A percentile compares a stretch with the other conserved stretches of the same genome.
These are phyloP conservation scores for Dittrichia graveolens DNA, from an alignment of 129 eudicot species.

Conservation along the genomic window DNA sequence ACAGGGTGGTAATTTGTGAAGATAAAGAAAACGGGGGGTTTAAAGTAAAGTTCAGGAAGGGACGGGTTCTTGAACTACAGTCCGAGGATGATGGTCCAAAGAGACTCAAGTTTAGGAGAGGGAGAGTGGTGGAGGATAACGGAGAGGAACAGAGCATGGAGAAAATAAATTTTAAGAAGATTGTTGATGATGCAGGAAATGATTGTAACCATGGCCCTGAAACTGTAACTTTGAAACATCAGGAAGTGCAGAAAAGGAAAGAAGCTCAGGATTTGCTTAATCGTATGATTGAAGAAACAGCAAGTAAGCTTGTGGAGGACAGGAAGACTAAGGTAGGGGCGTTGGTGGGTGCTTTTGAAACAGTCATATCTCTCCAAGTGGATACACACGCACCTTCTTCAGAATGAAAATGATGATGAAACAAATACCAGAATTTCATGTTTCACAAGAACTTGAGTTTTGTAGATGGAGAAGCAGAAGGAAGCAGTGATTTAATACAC, in stretches of 20 bases:
- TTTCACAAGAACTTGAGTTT: not conserved
- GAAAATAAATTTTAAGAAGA: conserved; percentile 35
- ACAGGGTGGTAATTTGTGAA: conserved; percentile 29
- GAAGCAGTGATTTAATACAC: not conserved
- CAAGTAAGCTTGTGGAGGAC: conserved; percentile 72
- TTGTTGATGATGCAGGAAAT: conserved; percentile 10
- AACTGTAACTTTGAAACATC: conserved; percentile 72
- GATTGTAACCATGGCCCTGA: conserved; percentile 19
- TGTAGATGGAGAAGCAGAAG: not conserved
- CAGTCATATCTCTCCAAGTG: conserved; percentile 81
- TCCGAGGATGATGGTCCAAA: conserved; percentile 47
- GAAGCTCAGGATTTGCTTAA: conserved; percentile 69
- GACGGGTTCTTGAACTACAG: conserved; percentile 51
- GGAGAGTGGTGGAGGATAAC: conserved; percentile 33
- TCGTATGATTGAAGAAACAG: conserved; percentile 82
- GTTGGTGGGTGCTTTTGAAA: conserved; percentile 97
- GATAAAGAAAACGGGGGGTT: conserved; percentile 31
- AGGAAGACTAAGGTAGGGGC: conserved; percentile 92
- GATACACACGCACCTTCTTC: conserved; percentile 39
- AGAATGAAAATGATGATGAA: conserved; percentile 9
- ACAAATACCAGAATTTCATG: conserved; percentile 14
- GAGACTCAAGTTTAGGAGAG: conserved; percentile 63
- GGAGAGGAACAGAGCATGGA: conserved; percentile 33
- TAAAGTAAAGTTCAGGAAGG: conserved; percentile 60
- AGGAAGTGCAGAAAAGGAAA: conserved; percentile 66